Base-by-base conservation (phyloP, 2,329 filamentous ascomycete species). In the Clonostachys chloroleuca region DNA sequence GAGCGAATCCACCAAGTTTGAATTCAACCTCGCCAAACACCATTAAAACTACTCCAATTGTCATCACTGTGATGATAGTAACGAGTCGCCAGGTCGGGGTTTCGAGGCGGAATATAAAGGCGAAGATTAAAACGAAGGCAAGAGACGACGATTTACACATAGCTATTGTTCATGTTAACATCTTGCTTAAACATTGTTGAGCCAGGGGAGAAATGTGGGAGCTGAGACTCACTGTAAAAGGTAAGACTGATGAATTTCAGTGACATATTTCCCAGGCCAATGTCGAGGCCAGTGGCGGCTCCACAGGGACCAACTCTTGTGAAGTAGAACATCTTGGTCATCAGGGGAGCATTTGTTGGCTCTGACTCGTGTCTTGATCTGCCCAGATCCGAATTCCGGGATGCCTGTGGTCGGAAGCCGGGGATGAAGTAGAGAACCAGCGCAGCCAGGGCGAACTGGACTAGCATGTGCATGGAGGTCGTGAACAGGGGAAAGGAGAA, bases 71-170 rank as follows among this genome's bases (percentile, higher is more conserved):
- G 56, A 99, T 97, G 56, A 97, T 94, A 54, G 79, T 76, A 37
- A 95, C 86, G 9, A 99, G 80, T 57, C 86, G 88, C 76, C 87
- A 84, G 1, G 92, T 96, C 0, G 89, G 90, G 12, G 81, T 81
- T 68, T 99, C 94, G 45, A 99, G 83, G 46, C 88, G 84, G 73
- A 99, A 97, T 43, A 95, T 65, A 61, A 99, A 96, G 52, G 94
- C 94, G 63, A 99, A 99, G 43, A 96, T 67, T 18, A 99, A 84
- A 47, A 99, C 94, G 62, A 97, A 99, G 41, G 89, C 92, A 18
- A 99, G 80, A 14, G 92, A 89, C 10, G 92, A 96, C 6, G 92
- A 97, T 78, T 99, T 99, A 72, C 94, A 97, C 94, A 99, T 97
- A 50, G 94, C 83, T 86, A 52, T 5, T 30, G 24, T 14, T 12